phyloP scores from a whole-genome alignment of 805 yeast species.

The Barnettozyma sp. region DNA sequence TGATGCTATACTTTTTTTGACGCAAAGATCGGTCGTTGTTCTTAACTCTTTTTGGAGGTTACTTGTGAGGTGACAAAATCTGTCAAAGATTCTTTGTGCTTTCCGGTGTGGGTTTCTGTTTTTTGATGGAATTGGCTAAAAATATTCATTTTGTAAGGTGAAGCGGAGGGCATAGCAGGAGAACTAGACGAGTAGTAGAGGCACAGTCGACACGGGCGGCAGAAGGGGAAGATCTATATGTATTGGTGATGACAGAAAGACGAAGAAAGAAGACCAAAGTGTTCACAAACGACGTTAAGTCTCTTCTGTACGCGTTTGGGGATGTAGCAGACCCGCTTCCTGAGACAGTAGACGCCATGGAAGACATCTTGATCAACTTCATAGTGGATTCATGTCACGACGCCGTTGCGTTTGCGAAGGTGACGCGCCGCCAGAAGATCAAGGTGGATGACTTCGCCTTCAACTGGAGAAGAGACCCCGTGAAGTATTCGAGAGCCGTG shows the following conservation, averaged over 20 bases:
- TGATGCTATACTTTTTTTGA: conserved; percentile 1
- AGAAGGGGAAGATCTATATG: too few relatives aligned
- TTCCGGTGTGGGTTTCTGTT: conserved; percentile 8
- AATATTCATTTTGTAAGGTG: background rate
- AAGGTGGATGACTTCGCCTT: conserved; percentile 69
- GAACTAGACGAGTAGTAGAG: too few relatives aligned
- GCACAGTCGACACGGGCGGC: too few relatives aligned
- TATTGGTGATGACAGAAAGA: conserved; percentile 19
- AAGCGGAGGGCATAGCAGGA: background rate
- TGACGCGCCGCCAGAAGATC: conserved; percentile 51
- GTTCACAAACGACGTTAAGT: conserved; percentile 45
- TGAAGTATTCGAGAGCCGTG: conserved; percentile 62
- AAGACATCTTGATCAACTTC: conserved; percentile 61
- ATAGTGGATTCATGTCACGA: conserved; percentile 53
- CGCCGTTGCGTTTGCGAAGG: conserved; percentile 43
- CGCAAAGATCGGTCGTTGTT: conserved; percentile 2
- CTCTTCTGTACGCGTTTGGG: conserved; percentile 65
- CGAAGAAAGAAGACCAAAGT: conserved; percentile 35
- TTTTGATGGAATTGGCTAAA: background rate
- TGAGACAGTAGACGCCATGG: conserved; percentile 59
- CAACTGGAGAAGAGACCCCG: conserved; percentile 58
- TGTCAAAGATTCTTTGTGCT: background rate
- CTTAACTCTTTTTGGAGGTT: conserved; percentile 1
- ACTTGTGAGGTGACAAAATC: background rate
- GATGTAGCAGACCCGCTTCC: conserved; percentile 61